Evolutionary conservation across 2,329 filamentous ascomycete genomes (phyloP).

Genomic region (Cercospora nicotianae): DNA sequence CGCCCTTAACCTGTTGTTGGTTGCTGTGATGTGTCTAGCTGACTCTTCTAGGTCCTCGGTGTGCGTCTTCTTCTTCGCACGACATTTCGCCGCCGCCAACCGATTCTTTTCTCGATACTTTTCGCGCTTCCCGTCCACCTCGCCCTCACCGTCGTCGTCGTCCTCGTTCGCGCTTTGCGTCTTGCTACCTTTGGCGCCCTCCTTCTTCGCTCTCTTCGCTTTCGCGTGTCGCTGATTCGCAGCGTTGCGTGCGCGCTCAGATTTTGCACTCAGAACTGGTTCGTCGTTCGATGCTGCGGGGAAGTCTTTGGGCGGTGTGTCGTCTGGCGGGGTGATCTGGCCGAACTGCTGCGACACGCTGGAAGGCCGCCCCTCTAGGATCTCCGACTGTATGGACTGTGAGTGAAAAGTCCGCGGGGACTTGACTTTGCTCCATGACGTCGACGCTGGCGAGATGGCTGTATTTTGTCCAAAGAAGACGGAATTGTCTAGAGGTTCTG

Average conservation of each 20-base stretch:
- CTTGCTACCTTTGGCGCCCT: conserved; percentile 16
- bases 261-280: conserved; percentile 27
- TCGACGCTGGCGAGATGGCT: conserved; percentile 11
- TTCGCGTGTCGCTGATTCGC: conserved; percentile 36
- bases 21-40: conserved; percentile 42
- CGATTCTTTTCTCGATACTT: conserved; percentile 70
- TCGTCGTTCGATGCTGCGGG: not conserved
- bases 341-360: conserved; percentile 35
- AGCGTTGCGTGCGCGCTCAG: conserved; percentile 36
- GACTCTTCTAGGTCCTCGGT: conserved; percentile 52
- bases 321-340: conserved; percentile 43
- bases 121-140: conserved; percentile 50
- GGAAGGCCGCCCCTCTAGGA: conserved; percentile 21
- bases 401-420: conserved; percentile 6
- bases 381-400: conserved; percentile 21
- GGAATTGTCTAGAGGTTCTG: conserved; percentile 6
- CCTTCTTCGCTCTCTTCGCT: conserved; percentile 31
- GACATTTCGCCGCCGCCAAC: conserved; percentile 71
- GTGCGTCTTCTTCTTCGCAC: conserved; percentile 66
- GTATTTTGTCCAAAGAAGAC: conserved; percentile 15
- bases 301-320: conserved; percentile 25
- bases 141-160: conserved; percentile 18
- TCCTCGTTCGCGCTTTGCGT: conserved; percentile 14
- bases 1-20: conserved; percentile 36
- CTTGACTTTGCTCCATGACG: conserved; percentile 10